A percentile compares a stretch with the other conserved stretches of the same genome.
These are phyloP conservation scores for Macrophomina phaseolina DNA, from an alignment of 2,329 filamentous ascomycete species.

Conservation along the genomic window DNA sequence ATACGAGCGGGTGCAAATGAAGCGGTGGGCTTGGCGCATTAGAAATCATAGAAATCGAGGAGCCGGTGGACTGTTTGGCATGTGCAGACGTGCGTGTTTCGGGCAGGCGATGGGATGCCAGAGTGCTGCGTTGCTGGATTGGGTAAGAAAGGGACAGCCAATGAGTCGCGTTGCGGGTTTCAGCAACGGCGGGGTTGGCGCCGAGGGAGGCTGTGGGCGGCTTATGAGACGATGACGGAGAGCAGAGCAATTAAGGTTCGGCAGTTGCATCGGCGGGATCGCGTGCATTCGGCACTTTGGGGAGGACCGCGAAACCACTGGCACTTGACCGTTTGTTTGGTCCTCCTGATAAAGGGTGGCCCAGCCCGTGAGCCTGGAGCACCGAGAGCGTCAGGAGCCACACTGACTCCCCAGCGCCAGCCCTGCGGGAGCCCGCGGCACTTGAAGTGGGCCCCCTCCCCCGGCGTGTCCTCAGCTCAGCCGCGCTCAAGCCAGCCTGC, in stretches of 20 bases:
- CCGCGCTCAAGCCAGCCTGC: not conserved
- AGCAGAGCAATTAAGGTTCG: conserved; percentile 4
- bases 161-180: not conserved
- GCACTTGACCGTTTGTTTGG: not conserved
- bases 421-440: not conserved
- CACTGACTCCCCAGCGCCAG: not conserved
- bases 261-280: not conserved
- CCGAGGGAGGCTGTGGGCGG: not conserved
- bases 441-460: not conserved
- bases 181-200: not conserved
- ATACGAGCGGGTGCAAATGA: not conserved
- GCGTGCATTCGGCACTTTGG: conserved; percentile 15
- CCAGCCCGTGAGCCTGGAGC: not conserved
- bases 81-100: not conserved
- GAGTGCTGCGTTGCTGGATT: not conserved
- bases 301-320: not conserved
- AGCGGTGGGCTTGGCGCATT: not conserved
- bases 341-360: not conserved
- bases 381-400: not conserved
- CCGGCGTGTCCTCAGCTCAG: conserved; percentile 3
- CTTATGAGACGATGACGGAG: not conserved
- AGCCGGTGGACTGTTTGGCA: not conserved
- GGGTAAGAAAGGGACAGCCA: not conserved
- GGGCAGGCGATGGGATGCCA: conserved; percentile 9
- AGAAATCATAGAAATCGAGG: not conserved